Evolutionary conservation across 352 stramenopile species (phyloP).

Genomic region (Pythium sp.): DNA sequence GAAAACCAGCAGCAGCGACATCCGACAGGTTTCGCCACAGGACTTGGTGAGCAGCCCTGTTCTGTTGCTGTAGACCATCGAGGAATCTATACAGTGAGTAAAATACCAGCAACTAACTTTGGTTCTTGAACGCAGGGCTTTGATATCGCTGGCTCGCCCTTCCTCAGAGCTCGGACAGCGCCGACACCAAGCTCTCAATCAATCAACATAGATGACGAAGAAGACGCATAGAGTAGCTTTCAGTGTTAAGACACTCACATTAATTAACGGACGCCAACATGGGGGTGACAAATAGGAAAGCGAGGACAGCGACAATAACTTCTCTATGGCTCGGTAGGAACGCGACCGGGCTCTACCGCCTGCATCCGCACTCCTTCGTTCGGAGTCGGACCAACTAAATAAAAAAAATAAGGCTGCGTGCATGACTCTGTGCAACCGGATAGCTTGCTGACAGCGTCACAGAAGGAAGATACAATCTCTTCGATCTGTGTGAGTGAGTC

Average conservation of each 20-base stretch:
- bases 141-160: not conserved
- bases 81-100: not conserved
- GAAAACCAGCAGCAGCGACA: not conserved
- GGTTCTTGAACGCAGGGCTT: constrained; percentile 9
- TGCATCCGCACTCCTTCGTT: constrained; percentile 21
- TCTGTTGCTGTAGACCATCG: too few relatives aligned
- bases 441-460: not conserved
- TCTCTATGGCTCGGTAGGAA: constrained; percentile 17
- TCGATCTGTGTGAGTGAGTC: not conserved
- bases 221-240: not conserved
- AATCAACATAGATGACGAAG: not conserved
- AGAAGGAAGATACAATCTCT: not conserved
- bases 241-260: constrained; percentile 14
- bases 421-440: not conserved
- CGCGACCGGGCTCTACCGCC: not conserved
- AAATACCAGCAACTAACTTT: not conserved
- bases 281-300: constrained; percentile 10
- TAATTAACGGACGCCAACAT: constrained; percentile 17
- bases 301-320: constrained; percentile 10
- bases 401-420: constrained; percentile 13
- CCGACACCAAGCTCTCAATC: not conserved
- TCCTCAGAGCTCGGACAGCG: not conserved
- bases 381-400: constrained; percentile 20
- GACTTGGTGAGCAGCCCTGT: constrained; percentile 11
- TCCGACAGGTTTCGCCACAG: constrained; percentile 5